phyloP scores from a whole-genome alignment of 306 rosid species.

The Casuarina glauca region DNA sequence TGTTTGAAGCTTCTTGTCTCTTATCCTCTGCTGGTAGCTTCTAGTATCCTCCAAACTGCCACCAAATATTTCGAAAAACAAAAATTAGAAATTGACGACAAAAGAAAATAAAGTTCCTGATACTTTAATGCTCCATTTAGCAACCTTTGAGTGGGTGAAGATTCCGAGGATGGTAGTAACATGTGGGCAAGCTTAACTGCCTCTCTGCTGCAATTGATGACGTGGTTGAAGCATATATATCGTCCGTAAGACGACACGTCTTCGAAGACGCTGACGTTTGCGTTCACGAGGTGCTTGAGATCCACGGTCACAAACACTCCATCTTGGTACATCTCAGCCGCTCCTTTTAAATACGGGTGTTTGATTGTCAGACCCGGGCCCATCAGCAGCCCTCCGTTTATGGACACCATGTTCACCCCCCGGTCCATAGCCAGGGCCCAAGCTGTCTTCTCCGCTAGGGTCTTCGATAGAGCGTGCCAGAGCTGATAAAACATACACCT shows the following conservation, averaged over 20 bases:
- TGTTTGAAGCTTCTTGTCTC: too few relatives aligned
- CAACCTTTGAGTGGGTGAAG: slow-evolving; percentile 3
- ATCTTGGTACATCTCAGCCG: slow-evolving; percentile 43
- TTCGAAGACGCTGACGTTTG: slow-evolving; percentile 36
- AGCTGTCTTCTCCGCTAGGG: slow-evolving; percentile 75
- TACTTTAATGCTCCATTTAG: background rate
- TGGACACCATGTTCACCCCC: slow-evolving; percentile 41
- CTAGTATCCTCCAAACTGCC: too few relatives aligned
- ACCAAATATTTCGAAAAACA: too few relatives aligned
- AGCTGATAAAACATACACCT: slow-evolving; percentile 36
- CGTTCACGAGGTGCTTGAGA: slow-evolving; percentile 32
- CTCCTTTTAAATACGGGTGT: slow-evolving; percentile 37
- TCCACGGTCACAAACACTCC: slow-evolving; percentile 41
- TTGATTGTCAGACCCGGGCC: slow-evolving; percentile 28
- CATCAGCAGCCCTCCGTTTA: slow-evolving; percentile 36
- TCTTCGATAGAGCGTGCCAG: slow-evolving; percentile 85
- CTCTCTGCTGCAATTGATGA: slow-evolving; percentile 27
- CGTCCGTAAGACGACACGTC: slow-evolving; percentile 36
- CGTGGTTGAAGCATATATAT: slow-evolving; percentile 37
- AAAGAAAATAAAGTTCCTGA: background rate
- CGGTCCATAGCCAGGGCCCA: slow-evolving; percentile 64
- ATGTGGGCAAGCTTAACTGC: slow-evolving; percentile 30
- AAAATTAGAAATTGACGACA: too few relatives aligned
- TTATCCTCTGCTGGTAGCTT: too few relatives aligned
- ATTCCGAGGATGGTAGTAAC: slow-evolving; percentile 24